Percentiles rank a stretch among this genome's conserved stretches.
phyloP scores from a whole-genome alignment of 2,329 filamentous ascomycete genomes.

The Trichothecium roseum region DNA sequence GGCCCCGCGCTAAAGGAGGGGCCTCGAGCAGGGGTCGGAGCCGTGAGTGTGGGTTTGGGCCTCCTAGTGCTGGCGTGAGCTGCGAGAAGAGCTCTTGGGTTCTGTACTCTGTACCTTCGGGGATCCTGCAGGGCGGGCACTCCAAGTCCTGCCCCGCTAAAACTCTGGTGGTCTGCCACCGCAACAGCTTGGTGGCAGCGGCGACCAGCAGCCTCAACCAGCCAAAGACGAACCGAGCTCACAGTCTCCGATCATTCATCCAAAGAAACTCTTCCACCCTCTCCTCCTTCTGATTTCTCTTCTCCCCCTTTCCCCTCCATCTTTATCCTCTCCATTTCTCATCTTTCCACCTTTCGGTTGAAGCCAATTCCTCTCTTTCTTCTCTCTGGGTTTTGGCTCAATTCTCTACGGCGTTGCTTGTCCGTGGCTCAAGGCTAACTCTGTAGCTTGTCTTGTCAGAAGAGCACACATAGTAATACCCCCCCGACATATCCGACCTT shows the following conservation, averaged over 20 bases:
- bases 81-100: no score
- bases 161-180: slow-evolving; percentile 10
- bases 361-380: slow-evolving; percentile 4
- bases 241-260: slow-evolving; percentile 6
- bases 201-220: neutral
- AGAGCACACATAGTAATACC: neutral
- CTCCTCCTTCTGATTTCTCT: slow-evolving; percentile 6
- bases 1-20: no score
- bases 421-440: neutral
- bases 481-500: slow-evolving; percentile 7
- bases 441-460: neutral
- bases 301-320: slow-evolving; percentile 1
- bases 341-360: slow-evolving; percentile 5
- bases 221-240: slow-evolving; percentile 1
- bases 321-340: slow-evolving; percentile 1
- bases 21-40: no score
- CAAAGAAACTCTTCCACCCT: slow-evolving; percentile 1
- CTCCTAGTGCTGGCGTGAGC: no score
- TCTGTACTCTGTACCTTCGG: no score
- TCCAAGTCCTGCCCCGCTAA: slow-evolving; percentile 8
- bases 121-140: slow-evolving; percentile 4
- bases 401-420: neutral
- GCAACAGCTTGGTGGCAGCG: slow-evolving; percentile 6
- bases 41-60: no score
- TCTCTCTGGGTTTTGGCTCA: slow-evolving; percentile 1